Evolutionary conservation across 2,329 filamentous ascomycete species (phyloP), one percentile per base, ranked within the genome.

Genomic region (Fusarium sp.): DNA sequence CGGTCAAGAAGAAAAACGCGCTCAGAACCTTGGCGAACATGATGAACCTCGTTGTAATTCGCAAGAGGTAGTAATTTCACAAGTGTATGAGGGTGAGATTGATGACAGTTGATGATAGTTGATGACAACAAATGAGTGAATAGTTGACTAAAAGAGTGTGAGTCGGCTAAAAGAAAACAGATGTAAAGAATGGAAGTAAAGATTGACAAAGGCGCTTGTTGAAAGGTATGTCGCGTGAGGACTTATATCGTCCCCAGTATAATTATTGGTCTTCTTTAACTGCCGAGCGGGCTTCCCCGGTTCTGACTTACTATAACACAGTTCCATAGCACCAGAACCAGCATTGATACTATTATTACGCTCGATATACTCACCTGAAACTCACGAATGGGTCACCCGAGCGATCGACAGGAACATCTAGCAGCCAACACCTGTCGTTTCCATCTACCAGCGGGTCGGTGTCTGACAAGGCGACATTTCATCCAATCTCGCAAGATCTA

Each of bases 11-110:
- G 21, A 70, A 11, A 30, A 70, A 54, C 20, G 23, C 49, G 14
- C 49, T 56, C 39, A 71, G 23, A 4, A 53, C 10, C 17, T 69
- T 69, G 57, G 54, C 49, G 7, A 71, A 32, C 68, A 70, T 71
- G 30, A 32, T 62, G 55, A 26, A 17, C n/a, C 26, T 17, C 7
- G 1, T 17, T 34, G 15, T 17, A 34, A 9, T 7, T 34, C 32
- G 14, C 17, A 17, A 17, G 7, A 12, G 4, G 26, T 28, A 11
- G 26, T 11, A 11, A 28, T 28, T 28, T 5, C 12, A 28, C 5
- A 28, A 4, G 10, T 11, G 26, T 28, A 11, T 11, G 26, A 28
- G 3, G 26, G 12, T 28, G 4, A 12, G 10, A 34, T 8, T n/a
- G 6, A n/a, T n/a, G 6, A 34, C 32, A 28, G 12, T 28, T 11